Conservation (phyloP, 768 basidiomycete genomes). For the Rhodotorula kratochvilovae region DNA sequence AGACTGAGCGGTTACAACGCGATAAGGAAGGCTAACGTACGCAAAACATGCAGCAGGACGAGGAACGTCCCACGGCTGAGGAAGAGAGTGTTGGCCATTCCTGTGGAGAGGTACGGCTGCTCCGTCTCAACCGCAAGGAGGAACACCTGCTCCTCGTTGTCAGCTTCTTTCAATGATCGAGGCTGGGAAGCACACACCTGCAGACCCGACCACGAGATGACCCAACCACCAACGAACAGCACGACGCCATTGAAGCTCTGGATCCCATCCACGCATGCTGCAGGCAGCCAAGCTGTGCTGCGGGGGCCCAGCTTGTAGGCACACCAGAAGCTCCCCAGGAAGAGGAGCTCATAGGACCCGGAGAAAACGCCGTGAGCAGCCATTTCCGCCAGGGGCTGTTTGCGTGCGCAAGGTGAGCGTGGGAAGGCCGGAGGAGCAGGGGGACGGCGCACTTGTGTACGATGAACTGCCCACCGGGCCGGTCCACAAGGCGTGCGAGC, state of each 20-base stretch:
- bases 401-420: not conserved
- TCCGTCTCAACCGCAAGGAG: not conserved
- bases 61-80: not conserved
- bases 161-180: accelerated
- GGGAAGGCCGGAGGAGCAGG: no score
- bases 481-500: not conserved
- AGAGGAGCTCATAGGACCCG: not conserved
- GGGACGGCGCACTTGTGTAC: not conserved
- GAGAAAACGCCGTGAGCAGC: not conserved
- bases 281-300: no score
- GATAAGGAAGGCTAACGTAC: accelerated
- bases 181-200: not conserved
- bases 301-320: not conserved
- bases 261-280: not conserved
- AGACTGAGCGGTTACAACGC: no score
- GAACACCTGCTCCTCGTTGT: not conserved
- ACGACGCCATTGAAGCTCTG: no score
- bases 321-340: not conserved
- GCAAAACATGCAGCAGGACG: not conserved
- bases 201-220: not conserved
- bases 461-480: not conserved
- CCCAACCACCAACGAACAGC: not conserved
- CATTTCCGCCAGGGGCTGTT: not conserved
- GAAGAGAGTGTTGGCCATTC: not conserved
- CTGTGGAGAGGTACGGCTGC: not conserved